Evolutionary conservation across 2,329 filamentous ascomycete species (phyloP).

Genomic region (Fusarium sp.): DNA sequence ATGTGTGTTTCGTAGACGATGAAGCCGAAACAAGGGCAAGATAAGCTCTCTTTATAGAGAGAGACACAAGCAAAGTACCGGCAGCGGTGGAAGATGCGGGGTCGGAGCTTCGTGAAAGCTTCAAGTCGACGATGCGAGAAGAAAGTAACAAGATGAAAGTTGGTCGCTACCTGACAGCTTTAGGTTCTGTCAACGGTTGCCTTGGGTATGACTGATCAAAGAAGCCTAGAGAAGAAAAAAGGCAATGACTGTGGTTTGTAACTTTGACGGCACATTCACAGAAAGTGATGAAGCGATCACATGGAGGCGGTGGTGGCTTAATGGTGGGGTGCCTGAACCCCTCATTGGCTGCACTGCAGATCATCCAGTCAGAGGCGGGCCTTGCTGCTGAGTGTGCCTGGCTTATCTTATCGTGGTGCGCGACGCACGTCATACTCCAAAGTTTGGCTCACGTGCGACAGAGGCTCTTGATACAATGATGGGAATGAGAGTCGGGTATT

Average conservation of each 20-base stretch:
- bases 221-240: conserved; percentile 4
- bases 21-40: background rate
- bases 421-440: background rate
- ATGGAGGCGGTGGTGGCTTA: conserved; percentile 40
- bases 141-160: background rate
- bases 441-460: conserved; percentile 22
- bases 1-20: background rate
- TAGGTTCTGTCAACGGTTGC: conserved; percentile 2
- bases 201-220: conserved; percentile 27
- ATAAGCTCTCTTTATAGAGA: background rate
- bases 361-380: conserved; percentile 9
- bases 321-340: conserved; percentile 30
- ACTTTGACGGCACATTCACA: conserved; percentile 5
- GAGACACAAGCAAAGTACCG: background rate
- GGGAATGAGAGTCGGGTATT: conserved; percentile 11
- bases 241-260: conserved; percentile 3
- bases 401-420: conserved; percentile 29
- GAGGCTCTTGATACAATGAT: background rate
- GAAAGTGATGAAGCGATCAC: conserved; percentile 44
- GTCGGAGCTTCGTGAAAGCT: conserved; percentile 16
- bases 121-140: background rate
- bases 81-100: conserved; percentile 21
- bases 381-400: background rate
- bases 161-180: background rate
- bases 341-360: conserved; percentile 34